phyloP scores from a whole-genome alignment of 148 eudicot species.

The Pouteria glomerata region DNA sequence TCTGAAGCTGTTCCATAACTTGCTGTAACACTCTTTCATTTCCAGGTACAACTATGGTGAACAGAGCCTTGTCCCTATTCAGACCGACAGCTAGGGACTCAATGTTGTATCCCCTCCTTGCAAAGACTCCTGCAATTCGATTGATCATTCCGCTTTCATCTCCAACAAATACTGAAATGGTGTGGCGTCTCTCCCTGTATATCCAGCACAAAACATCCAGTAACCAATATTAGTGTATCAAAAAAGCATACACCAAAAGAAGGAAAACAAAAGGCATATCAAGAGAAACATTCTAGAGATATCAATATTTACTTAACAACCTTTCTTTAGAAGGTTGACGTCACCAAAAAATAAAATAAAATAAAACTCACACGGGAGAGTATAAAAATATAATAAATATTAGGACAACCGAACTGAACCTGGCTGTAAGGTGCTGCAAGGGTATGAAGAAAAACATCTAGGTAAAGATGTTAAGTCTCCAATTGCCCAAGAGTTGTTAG shows the following conservation, averaged over 20 bases:
- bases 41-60: constrained; percentile 88
- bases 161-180: constrained; percentile 88
- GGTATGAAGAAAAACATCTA: too few relatives aligned
- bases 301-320: neutral
- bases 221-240: constrained; percentile 5
- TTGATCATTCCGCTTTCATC: constrained; percentile 96
- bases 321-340: neutral
- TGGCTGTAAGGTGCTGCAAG: too few relatives aligned
- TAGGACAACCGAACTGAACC: neutral
- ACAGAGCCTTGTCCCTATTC: constrained; percentile 87
- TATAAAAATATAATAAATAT: neutral
- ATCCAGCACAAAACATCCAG: neutral
- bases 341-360: too few relatives aligned
- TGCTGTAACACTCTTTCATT: constrained; percentile 76
- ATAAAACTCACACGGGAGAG: too few relatives aligned
- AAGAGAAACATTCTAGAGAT: neutral
- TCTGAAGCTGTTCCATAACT: constrained; percentile 87
- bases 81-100: constrained; percentile 98
- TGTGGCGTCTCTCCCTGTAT: constrained; percentile 68
- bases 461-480: too few relatives aligned
- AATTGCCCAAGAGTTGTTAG: too few relatives aligned
- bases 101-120: constrained; percentile 89
- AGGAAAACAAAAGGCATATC: neutral
- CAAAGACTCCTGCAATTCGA: constrained; percentile 89
- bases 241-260: constrained; percentile 6